phyloP scores from a whole-genome alignment of 1,284 basidiomycete species.

The Ceratobasidium sp. region DNA sequence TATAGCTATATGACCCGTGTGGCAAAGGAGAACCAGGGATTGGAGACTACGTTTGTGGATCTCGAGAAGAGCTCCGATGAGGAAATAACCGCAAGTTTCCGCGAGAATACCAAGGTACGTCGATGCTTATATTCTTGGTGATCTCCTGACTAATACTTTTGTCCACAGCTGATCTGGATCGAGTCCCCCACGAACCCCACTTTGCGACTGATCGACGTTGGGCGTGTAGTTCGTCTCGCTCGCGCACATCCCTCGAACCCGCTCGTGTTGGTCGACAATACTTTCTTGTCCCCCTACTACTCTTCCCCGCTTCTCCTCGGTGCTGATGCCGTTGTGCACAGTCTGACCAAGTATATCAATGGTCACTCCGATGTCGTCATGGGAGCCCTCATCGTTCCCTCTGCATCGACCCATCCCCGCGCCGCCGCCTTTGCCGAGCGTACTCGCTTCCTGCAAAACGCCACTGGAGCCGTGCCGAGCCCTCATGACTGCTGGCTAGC shows the following conservation, averaged over 20 bases:
- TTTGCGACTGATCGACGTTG: constrained; percentile 83
- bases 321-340: constrained; percentile 83
- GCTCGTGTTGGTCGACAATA: constrained; percentile 89
- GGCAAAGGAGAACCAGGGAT: constrained; percentile 71
- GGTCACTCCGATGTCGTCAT: constrained; percentile 93
- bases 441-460: constrained; percentile 91
- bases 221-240: constrained; percentile 65
- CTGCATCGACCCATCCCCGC: constrained; percentile 53
- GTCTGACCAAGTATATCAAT: constrained; percentile 89
- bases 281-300: constrained; percentile 92
- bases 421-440: constrained; percentile 54
- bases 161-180: constrained; percentile 86
- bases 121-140: background rate
- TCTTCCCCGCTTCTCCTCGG: constrained; percentile 85
- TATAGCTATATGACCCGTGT: constrained; percentile 66
- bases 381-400: constrained; percentile 77
- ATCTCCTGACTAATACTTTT: constrained; percentile 18
- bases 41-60: constrained; percentile 86
- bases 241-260: constrained; percentile 62
- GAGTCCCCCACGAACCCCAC: constrained; percentile 97
- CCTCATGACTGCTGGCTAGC: constrained; percentile 92
- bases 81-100: constrained; percentile 67
- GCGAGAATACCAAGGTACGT: constrained; percentile 80
- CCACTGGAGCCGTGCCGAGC: constrained; percentile 86
- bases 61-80: constrained; percentile 73